phyloP scores from a whole-genome alignment of 1,284 basidiomycete genomes.

The Papiliotrema nemorosa region DNA sequence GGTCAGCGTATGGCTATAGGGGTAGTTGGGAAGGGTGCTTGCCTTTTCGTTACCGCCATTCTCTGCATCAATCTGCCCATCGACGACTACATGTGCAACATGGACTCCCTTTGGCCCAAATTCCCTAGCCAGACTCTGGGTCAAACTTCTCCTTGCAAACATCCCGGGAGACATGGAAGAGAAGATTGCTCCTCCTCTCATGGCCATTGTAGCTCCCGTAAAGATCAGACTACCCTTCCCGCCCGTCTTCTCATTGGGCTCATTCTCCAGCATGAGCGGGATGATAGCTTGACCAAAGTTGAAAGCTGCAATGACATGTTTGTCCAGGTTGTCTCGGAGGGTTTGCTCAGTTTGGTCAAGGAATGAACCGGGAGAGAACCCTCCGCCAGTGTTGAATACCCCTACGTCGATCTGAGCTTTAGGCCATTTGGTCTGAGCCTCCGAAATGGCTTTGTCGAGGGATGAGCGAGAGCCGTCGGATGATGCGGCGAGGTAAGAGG shows the following conservation, averaged over 20 bases:
- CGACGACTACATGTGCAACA: slow-evolving; percentile 49
- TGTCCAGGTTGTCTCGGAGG: slow-evolving; percentile 26
- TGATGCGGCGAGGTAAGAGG: slow-evolving; percentile 22
- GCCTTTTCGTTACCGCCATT: slow-evolving; percentile 27
- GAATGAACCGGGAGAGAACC: slow-evolving; percentile 31
- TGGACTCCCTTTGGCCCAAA: slow-evolving; percentile 50
- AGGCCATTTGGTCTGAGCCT: slow-evolving; percentile 34
- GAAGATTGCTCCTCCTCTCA: slow-evolving; percentile 33
- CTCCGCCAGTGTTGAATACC: slow-evolving; percentile 35
- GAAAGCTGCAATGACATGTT: slow-evolving; percentile 23
- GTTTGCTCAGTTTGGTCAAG: slow-evolving; percentile 32
- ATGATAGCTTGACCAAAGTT: slow-evolving; percentile 38
- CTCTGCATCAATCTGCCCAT: slow-evolving; percentile 44
- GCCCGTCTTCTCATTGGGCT: slow-evolving; percentile 4
- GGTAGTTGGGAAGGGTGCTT: neutral
- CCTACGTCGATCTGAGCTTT: slow-evolving; percentile 37
- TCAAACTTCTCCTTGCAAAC: slow-evolving; percentile 37
- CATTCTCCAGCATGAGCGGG: slow-evolving; percentile 27
- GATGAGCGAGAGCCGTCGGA: slow-evolving; percentile 28
- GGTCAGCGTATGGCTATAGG: neutral
- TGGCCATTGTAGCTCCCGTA: slow-evolving; percentile 44
- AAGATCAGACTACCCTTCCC: slow-evolving; percentile 39
- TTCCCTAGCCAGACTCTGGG: slow-evolving; percentile 47
- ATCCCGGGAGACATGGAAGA: slow-evolving; percentile 32
- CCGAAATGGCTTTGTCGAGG: slow-evolving; percentile 28